phyloP scores from a whole-genome alignment of 2,329 filamentous ascomycete genomes.

The Cadophora sp. region DNA sequence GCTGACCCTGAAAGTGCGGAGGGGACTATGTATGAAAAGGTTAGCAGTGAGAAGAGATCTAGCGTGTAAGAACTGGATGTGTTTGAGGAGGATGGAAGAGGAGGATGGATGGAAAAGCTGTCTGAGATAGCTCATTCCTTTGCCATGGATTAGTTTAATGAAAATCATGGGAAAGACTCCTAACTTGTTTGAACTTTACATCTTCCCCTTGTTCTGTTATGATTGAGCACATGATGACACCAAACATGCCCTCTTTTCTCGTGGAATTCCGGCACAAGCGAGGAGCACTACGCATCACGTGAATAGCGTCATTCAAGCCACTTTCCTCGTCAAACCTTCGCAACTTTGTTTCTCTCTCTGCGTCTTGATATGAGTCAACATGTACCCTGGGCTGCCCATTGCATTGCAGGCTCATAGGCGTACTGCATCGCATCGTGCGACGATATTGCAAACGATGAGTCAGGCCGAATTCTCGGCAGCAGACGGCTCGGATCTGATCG shows the following conservation, averaged over 20 bases:
- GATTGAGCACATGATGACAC: neutral
- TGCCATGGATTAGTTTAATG: neutral
- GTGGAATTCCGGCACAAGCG: no score
- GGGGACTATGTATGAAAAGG: constrained; percentile 1
- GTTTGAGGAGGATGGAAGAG: neutral
- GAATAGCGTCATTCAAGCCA: neutral
- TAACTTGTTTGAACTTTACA: neutral
- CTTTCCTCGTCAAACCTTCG: neutral
- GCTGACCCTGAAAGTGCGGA: constrained; percentile 14
- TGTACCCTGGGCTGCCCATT: no score
- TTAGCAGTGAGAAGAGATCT: constrained; percentile 4
- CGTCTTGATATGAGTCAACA: neutral
- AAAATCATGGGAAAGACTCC: neutral
- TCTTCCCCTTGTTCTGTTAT: neutral
- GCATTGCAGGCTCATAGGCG: neutral
- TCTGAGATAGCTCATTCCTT: neutral
- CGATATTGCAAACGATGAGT: neutral
- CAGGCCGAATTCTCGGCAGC: constrained; percentile 13
- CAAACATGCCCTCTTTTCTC: no score
- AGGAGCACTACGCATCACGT: no score
- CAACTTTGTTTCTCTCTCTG: neutral
- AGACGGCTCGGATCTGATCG: neutral
- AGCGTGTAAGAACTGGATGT: neutral
- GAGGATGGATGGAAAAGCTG: neutral
- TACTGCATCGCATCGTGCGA: neutral